Evolutionary conservation across 2,329 filamentous ascomycete genomes (phyloP).

Genomic region (Penicillium olsonii): DNA sequence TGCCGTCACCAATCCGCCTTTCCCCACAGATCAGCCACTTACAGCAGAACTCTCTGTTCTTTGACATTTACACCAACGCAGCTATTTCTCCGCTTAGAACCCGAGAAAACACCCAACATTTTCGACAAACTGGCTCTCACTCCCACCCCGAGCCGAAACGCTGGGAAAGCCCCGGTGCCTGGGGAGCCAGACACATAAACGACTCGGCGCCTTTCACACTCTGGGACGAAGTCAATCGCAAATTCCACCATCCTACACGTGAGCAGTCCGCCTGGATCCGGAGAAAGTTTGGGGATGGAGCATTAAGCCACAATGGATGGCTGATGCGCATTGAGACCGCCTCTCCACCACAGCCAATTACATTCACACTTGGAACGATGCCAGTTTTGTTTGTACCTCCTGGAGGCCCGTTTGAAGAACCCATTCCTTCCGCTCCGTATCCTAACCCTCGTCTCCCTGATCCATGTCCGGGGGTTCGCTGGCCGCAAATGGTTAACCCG

Average conservation of each 20-base stretch:
- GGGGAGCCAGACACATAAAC: constrained; percentile 14
- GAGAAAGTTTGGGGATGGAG: constrained; percentile 2
- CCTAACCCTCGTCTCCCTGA: constrained; percentile 8
- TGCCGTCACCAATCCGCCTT: too few relatives aligned
- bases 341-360: constrained; percentile 6
- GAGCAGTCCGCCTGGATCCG: constrained; percentile 8
- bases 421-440: constrained; percentile 2
- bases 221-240: constrained; percentile 4
- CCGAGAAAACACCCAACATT: too few relatives aligned
- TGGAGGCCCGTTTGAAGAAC: not conserved
- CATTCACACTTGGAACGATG: constrained; percentile 12
- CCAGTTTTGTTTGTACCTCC: constrained; percentile 5
- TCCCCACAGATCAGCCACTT: too few relatives aligned
- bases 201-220: constrained; percentile 14
- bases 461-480: constrained; percentile 9
- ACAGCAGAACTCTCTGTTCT: too few relatives aligned
- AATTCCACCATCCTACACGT: constrained; percentile 6
- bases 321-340: constrained; percentile 13
- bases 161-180: constrained; percentile 10
- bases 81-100: too few relatives aligned
- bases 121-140: not conserved
- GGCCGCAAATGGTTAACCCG: constrained; percentile 8
- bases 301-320: not conserved
- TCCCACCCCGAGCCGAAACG: constrained; percentile 7
- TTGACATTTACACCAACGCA: too few relatives aligned